A percentile compares a stretch with the other conserved stretches of the same genome.
phyloP scores from a whole-genome alignment of 1,139 yeast genomes.

The Geotrichum australiense region DNA sequence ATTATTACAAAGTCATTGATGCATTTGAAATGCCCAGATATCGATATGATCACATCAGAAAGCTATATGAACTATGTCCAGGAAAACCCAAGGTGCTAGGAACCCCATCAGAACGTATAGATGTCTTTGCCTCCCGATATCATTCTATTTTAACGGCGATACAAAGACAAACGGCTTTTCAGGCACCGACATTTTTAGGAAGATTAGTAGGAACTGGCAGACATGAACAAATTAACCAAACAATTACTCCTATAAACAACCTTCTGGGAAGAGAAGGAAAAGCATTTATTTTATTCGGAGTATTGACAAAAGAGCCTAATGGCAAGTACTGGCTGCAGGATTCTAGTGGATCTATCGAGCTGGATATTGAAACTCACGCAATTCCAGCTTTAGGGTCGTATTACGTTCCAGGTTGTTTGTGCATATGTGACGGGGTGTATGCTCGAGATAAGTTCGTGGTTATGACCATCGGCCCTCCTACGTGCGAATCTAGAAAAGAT shows the following conservation, averaged over 20 bases:
- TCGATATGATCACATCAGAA: slow-evolving; percentile 56
- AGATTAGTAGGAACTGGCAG: slow-evolving; percentile 18
- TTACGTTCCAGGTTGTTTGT: slow-evolving; percentile 72
- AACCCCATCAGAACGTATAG: slow-evolving; percentile 30
- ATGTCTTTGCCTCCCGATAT: slow-evolving; percentile 45
- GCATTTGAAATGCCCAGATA: slow-evolving; percentile 62
- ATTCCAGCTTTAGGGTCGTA: slow-evolving; percentile 61
- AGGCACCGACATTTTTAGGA: slow-evolving; percentile 35
- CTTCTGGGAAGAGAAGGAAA: slow-evolving; percentile 77
- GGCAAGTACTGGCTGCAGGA: slow-evolving; percentile 79
- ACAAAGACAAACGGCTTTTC: slow-evolving; percentile 68
- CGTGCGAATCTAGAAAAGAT: slow-evolving; percentile 65
- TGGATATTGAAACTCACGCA: slow-evolving; percentile 54
- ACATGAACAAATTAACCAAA: slow-evolving; percentile 35
- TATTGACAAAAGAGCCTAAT: slow-evolving; percentile 53
- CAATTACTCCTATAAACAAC: slow-evolving; percentile 73
- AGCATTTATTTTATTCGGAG: slow-evolving; percentile 71
- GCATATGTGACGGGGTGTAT: slow-evolving; percentile 80
- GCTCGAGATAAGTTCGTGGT: slow-evolving; percentile 65
- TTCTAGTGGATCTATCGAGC: slow-evolving; percentile 65
- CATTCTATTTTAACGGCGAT: slow-evolving; percentile 60
- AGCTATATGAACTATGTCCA: slow-evolving; percentile 46
- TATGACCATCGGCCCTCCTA: slow-evolving; percentile 77
- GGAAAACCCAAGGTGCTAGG: slow-evolving; percentile 30
- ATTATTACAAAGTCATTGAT: slow-evolving; percentile 60